phyloP scores from a whole-genome alignment of 2,329 filamentous ascomycete genomes.

The Penicillium sp. region DNA sequence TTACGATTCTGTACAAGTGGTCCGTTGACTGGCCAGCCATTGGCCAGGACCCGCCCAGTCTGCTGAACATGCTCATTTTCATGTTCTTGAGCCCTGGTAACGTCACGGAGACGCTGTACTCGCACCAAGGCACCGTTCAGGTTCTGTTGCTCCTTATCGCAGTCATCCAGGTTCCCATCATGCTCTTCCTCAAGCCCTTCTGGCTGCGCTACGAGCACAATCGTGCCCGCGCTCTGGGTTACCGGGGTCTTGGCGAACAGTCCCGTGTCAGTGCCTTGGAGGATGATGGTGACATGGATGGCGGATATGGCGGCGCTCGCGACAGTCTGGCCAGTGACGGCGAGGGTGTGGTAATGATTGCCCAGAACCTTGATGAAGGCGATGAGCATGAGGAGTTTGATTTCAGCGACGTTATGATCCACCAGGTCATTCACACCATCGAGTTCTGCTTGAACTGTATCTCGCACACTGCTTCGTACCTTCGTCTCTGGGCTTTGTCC shows the following conservation, averaged over 20 bases:
- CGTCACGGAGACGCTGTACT: slow-evolving; percentile 69
- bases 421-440: slow-evolving; percentile 98
- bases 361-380: slow-evolving; percentile 72
- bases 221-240: slow-evolving; percentile 80
- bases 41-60: slow-evolving; percentile 72
- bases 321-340: slow-evolving; percentile 73
- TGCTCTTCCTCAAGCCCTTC: slow-evolving; percentile 93
- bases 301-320: slow-evolving; percentile 60
- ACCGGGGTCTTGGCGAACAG: slow-evolving; percentile 88
- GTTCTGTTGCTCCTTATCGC: slow-evolving; percentile 78
- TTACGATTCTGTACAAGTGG: slow-evolving; percentile 98
- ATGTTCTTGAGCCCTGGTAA: slow-evolving; percentile 93
- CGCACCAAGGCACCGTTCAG: slow-evolving; percentile 75
- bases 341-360: slow-evolving; percentile 84
- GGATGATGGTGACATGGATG: slow-evolving; percentile 75
- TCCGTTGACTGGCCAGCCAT: slow-evolving; percentile 78
- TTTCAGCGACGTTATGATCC: slow-evolving; percentile 96
- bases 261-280: slow-evolving; percentile 87
- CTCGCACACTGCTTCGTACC: slow-evolving; percentile 96
- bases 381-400: slow-evolving; percentile 96
- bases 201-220: slow-evolving; percentile 95
- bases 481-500: slow-evolving; percentile 96
- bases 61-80: slow-evolving; percentile 99
- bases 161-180: slow-evolving; percentile 80
- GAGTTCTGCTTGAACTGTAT: slow-evolving; percentile 99